A percentile compares a stretch with the other conserved stretches of the same genome.
Evolutionary conservation across 1,139 yeast species (phyloP).

Genomic region (Blastobotrys petasosporus): DNA sequence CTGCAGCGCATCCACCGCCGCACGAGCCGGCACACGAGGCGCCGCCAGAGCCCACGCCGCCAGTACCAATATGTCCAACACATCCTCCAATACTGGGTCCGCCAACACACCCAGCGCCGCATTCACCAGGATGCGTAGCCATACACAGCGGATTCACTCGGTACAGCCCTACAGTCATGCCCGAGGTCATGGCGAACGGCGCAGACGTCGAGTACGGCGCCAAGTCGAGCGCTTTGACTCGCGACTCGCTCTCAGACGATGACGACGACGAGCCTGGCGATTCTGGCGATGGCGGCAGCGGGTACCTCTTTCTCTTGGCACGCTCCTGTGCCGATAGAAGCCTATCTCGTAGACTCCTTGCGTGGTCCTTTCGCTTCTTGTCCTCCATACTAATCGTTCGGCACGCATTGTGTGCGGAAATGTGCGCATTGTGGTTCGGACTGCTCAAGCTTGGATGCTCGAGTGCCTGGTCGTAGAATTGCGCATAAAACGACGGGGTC

Average conservation of each 20-base stretch:
- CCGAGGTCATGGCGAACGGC: slow-evolving; percentile 5
- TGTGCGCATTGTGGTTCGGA: neutral
- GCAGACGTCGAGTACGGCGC: slow-evolving; percentile 3
- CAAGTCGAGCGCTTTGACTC: slow-evolving; percentile 4
- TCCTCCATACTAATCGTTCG: slow-evolving; percentile 1
- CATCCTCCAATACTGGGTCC: slow-evolving; percentile 1
- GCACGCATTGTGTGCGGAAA: slow-evolving; percentile 1
- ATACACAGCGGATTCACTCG: slow-evolving; percentile 7
- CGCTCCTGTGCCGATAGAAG: neutral
- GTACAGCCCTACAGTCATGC: slow-evolving; percentile 3
- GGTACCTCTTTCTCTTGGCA: slow-evolving; percentile 2
- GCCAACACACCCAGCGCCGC: slow-evolving; percentile 4
- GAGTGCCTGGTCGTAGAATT: neutral
- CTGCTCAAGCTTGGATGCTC: neutral
- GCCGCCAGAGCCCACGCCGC: slow-evolving; percentile 5
- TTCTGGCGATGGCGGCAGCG: neutral
- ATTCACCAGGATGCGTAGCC: slow-evolving; percentile 6
- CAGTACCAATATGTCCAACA: neutral
- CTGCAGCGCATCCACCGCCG: slow-evolving; percentile 4
- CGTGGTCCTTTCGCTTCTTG: neutral
- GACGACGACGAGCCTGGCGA: neutral
- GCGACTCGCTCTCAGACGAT: neutral
- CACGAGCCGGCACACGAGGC: neutral
- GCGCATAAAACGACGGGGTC: neutral
- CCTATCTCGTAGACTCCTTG: neutral